These are phyloP conservation scores for Aspergillus felis DNA, from an alignment of 2,329 filamentous ascomycete genomes.

Conservation along the genomic window DNA sequence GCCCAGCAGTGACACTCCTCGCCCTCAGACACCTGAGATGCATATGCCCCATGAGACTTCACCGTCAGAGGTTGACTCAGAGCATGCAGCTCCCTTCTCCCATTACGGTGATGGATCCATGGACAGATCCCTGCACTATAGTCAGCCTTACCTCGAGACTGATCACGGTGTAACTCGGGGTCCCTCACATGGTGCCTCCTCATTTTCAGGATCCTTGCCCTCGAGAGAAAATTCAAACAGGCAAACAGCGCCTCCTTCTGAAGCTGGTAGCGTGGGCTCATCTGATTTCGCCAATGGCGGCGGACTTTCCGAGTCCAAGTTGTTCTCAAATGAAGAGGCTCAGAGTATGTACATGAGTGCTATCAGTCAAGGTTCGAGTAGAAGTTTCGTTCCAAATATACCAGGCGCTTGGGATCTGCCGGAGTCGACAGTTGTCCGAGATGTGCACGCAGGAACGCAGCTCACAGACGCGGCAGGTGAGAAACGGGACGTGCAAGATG, in stretches of 20 bases:
- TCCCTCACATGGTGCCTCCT: slow-evolving; percentile 2
- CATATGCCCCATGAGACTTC: slow-evolving; percentile 1
- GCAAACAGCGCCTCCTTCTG: slow-evolving; percentile 15
- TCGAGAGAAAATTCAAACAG: neutral
- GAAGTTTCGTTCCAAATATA: slow-evolving; percentile 31
- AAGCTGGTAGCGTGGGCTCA: slow-evolving; percentile 21
- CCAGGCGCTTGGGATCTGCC: slow-evolving; percentile 42
- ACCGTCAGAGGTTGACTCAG: slow-evolving; percentile 4
- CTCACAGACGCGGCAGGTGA: slow-evolving; percentile 1
- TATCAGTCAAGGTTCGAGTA: slow-evolving; percentile 43
- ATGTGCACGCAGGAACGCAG: slow-evolving; percentile 1
- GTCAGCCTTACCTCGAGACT: slow-evolving; percentile 3
- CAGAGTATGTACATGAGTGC: slow-evolving; percentile 55
- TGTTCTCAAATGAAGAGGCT: slow-evolving; percentile 49
- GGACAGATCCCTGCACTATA: neutral
- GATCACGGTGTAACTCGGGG: neutral
- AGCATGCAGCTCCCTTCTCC: neutral
- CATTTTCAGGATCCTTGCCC: neutral
- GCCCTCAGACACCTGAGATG: slow-evolving; percentile 14
- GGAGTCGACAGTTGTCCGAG: slow-evolving; percentile 12
- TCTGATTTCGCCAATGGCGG: slow-evolving; percentile 22
- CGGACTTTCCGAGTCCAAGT: slow-evolving; percentile 44
- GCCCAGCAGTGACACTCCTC: slow-evolving; percentile 15
- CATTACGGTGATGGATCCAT: neutral
- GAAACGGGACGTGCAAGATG: slow-evolving; percentile 7